Evolutionary conservation across 331 rosid genomes (phyloP).

Genomic region (Malus hybrid): DNA sequence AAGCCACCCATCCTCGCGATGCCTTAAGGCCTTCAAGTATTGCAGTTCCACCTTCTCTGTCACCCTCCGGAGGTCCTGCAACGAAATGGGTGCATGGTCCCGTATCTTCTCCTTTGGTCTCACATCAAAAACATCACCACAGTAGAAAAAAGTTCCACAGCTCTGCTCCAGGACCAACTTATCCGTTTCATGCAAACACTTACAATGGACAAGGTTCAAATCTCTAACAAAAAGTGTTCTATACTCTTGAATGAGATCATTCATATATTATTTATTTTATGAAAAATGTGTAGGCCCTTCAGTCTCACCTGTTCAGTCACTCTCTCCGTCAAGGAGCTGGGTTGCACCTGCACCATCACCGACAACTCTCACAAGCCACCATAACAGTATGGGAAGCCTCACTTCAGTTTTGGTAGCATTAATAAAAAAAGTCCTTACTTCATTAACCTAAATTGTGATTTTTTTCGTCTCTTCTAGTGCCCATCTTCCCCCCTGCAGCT

Average conservation of each 20-base stretch:
- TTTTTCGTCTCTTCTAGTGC: constrained; percentile 36
- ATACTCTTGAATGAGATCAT: not conserved
- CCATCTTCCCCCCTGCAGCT: constrained; percentile 43
- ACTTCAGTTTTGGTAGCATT: constrained; percentile 8
- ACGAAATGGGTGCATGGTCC: constrained; percentile 37
- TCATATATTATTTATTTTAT: not conserved
- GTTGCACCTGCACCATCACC: constrained; percentile 54
- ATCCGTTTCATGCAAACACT: not conserved
- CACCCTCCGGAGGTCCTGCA: constrained; percentile 23
- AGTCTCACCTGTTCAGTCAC: constrained; percentile 40
- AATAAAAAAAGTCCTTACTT: constrained; percentile 1
- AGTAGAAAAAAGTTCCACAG: constrained; percentile 24
- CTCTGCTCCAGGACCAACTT: constrained; percentile 30
- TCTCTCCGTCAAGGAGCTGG: constrained; percentile 33
- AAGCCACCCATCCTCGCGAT: constrained; percentile 35
- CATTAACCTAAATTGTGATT: not conserved
- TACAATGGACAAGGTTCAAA: constrained; percentile 45
- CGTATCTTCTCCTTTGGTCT: constrained; percentile 34
- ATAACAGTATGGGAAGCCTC: constrained; percentile 40
- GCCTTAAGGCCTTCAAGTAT: constrained; percentile 48
- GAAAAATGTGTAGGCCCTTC: constrained; percentile 37
- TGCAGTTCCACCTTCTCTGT: constrained; percentile 56
- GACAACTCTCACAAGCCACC: constrained; percentile 27
- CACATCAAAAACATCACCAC: constrained; percentile 37
- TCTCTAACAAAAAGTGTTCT: not conserved